Conservation (phyloP, 225 moss, liverwort and hornwort genomes). For the Climacium dendroides region DNA sequence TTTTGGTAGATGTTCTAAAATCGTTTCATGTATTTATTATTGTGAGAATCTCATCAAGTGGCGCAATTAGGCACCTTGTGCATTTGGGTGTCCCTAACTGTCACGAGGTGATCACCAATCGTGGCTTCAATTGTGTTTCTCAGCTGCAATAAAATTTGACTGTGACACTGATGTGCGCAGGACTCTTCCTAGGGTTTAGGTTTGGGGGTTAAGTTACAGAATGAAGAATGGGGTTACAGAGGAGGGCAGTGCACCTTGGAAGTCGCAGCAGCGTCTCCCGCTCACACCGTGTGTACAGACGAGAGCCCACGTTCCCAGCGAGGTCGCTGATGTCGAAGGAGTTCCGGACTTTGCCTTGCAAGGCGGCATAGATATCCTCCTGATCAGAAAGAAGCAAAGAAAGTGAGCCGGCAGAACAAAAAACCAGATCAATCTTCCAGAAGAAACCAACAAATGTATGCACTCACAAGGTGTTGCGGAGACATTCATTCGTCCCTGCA, state of each 20-base stretch:
- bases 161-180: neutral
- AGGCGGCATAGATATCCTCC: constrained; percentile 66
- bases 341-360: constrained; percentile 33
- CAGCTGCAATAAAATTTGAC: neutral
- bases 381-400: neutral
- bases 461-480: neutral
- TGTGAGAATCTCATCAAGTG: neutral
- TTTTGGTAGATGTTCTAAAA: neutral
- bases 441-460: no score
- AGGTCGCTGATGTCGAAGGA: neutral
- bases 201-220: neutral
- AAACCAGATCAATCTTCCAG: neutral
- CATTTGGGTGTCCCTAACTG: neutral
- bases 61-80: neutral
- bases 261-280: constrained; percentile 56
- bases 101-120: neutral
- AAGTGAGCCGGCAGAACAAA: neutral
- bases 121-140: neutral
- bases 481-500: neutral
- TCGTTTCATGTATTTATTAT: neutral
- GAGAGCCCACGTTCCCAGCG: constrained; percentile 28
- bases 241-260: constrained; percentile 28
- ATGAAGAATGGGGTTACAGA: neutral
- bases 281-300: constrained; percentile 57
- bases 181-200: neutral